A percentile compares a stretch with the other conserved stretches of the same genome.
Evolutionary conservation across 2,329 filamentous ascomycete genomes (phyloP).

Genomic region (Diaporthe sp.): DNA sequence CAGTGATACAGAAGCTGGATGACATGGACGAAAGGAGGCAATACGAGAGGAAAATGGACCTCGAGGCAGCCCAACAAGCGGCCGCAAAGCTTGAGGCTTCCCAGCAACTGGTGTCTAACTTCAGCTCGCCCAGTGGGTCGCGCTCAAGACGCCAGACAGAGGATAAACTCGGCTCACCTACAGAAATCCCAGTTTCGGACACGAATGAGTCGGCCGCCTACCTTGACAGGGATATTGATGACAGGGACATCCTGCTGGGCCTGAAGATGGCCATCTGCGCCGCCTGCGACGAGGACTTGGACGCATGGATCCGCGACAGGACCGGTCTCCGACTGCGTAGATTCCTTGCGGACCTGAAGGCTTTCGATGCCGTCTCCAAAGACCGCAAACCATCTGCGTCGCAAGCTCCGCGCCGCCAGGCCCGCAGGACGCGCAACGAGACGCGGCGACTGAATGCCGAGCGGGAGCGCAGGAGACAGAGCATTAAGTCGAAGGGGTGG

Average conservation of each 20-base stretch:
- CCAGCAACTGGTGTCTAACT: neutral
- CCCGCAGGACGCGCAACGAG: slow-evolving; percentile 30
- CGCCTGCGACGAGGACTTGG: slow-evolving; percentile 68
- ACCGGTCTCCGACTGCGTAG: slow-evolving; percentile 68
- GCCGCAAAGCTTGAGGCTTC: slow-evolving; percentile 16
- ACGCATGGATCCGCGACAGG: slow-evolving; percentile 64
- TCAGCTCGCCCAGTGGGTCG: neutral
- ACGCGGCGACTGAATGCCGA: slow-evolving; percentile 23
- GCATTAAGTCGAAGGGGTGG: slow-evolving; percentile 22
- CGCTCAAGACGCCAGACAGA: neutral
- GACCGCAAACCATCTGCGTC: slow-evolving; percentile 36
- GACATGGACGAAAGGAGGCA: slow-evolving; percentile 46
- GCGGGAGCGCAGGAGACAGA: slow-evolving; percentile 28
- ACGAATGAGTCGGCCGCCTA: slow-evolving; percentile 38
- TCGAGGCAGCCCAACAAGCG: slow-evolving; percentile 24
- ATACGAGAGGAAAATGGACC: slow-evolving; percentile 16
- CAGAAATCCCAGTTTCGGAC: neutral
- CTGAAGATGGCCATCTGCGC: slow-evolving; percentile 69
- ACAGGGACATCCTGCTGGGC: slow-evolving; percentile 68
- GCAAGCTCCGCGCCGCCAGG: slow-evolving; percentile 20
- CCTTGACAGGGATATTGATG: slow-evolving; percentile 58
- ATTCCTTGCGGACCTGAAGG: slow-evolving; percentile 68
- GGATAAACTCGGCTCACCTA: neutral
- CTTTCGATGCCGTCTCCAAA: slow-evolving; percentile 62
- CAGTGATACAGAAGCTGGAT: slow-evolving; percentile 48